Base-by-base conservation (phyloP, 805 yeast genomes). In the Monosporozyma aerobia region DNA sequence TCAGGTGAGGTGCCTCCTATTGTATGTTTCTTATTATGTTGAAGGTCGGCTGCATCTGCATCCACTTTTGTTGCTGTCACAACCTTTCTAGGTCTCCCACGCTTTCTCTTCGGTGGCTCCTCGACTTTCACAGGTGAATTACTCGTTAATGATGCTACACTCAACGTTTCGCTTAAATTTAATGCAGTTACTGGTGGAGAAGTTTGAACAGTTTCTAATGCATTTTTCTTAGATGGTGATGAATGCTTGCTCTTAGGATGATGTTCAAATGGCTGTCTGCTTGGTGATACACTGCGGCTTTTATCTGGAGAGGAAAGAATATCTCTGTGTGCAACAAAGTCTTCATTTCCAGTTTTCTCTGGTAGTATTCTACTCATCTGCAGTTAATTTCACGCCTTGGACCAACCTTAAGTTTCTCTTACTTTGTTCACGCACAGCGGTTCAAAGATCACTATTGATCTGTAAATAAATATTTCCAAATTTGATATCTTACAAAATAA, bases 291-390 rank as follows among this genome's bases (percentile, higher is more conserved):
- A 32, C 35, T 13, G 9, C 13, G 23, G 14, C 32, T 39, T 44
- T 54, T 59, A 5, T 56, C 49, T 3, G 67, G 65, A 3, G 62
- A 57, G 1, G 64, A 59, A 19, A 62, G 35, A 8, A 63, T 61
- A 49, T 62, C 67, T 5, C 43, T 52, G 49, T 63, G 67, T 9
- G 41, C 53, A n/a, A 59, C 59, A 47, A 63, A 58, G 51, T 57
- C 65, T 5, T 55, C 56, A 3, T 49, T 25, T 25, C 25, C 29
- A 43, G 6, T 23, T 23, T 25, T 13, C 13, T 43, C 11, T 5
- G 19, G 16, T 23, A 5, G 19, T 23, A 4, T 10, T 23, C 23
- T 5, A n/a, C 10, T 25, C 30, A 43, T 43, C 22, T 41, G 8
- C 44, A 13, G 3, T 43, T 43, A 9, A 2, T n/a, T 11, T 19